Base-by-base conservation (phyloP, 1,284 basidiomycete genomes). In the Cutaneotrichosporon curvatum region DNA sequence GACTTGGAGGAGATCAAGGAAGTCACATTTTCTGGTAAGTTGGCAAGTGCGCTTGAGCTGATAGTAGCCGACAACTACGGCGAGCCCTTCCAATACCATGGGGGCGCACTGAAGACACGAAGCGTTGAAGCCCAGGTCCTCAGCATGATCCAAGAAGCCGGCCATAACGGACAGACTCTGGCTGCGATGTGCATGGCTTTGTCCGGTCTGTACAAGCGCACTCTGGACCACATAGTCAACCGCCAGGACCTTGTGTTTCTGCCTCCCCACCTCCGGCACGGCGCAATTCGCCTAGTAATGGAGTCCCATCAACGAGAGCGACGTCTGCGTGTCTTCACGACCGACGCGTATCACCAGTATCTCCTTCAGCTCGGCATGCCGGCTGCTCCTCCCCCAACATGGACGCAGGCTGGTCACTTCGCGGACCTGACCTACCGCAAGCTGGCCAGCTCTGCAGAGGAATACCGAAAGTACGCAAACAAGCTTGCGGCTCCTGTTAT, bases 241-340 rank as follows among this genome's bases (percentile, higher is more conserved):
- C 58, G 64, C 18, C 48, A 50, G 20, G 62, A 66, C 25, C 53
- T 53, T 1, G 54, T 47, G 14, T 51, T 35, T 21, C 37, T 58
- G 0, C 62, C 63, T 0, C 55, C 61, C 1, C 60, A 67, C 32
- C 48, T 70, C 5, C 56, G 58, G 34, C 47, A 50, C 20, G 39
- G 51, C 2, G 46, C 51, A 8, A 59, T 63, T 11, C 55, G 51
- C 22, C 52, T 53, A 4, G 48, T 55, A 28, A 64, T 67, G 47
- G 67, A 69, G 47, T 58, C 55, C 2, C 37, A 45, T 20, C 57
- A 58, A 7, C 58, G 60, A 28, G 61, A 67, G 45, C 57, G 63
- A 4, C 62, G 67, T 16, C 43, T 67, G 4, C 53, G 65, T 15
- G 37, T 58, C 2, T 66, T 60, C 48, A 45, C 53, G 5, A 45